Conservation (phyloP, 169 alveolate species). For the Plasmodium knowlesi region DNA sequence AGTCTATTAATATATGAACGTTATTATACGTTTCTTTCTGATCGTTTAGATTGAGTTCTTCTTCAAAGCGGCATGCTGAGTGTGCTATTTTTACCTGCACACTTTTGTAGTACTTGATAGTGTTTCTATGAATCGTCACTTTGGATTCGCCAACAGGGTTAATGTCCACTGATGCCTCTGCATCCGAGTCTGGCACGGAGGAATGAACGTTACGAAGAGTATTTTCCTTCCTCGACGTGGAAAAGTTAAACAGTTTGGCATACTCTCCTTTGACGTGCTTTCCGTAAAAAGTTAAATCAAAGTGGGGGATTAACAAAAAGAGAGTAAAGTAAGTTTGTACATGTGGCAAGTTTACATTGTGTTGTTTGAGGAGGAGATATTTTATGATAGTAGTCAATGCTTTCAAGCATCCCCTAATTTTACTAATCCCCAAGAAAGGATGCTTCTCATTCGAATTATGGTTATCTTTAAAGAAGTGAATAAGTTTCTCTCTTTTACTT, state of each 20-base stretch:
- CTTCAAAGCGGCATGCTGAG: constrained; percentile 9
- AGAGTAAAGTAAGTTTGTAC: constrained; percentile 6
- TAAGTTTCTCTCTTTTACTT: constrained; percentile 45
- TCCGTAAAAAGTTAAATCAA: constrained; percentile 22
- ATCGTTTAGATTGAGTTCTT: not conserved
- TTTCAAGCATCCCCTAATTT: constrained; percentile 59
- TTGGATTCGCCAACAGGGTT: not conserved
- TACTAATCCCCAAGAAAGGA: constrained; percentile 12
- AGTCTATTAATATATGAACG: constrained; percentile 18
- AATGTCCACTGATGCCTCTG: not conserved
- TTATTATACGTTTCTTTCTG: constrained; percentile 11
- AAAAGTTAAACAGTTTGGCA: not conserved
- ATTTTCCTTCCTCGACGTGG: not conserved
- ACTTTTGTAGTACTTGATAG: not conserved
- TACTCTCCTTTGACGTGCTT: not conserved
- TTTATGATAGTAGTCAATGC: not conserved
- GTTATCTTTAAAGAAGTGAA: constrained; percentile 25
- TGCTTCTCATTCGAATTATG: not conserved
- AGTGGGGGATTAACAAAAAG: constrained; percentile 56
- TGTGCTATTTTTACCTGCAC: not conserved
- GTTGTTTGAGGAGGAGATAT: not conserved
- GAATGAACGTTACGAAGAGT: not conserved
- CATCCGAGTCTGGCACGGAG: not conserved
- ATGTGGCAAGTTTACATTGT: not conserved
- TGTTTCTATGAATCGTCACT: not conserved